Evolutionary conservation across 768 basidiomycete species (phyloP).

Genomic region (Psilocybe subaeruginosa): DNA sequence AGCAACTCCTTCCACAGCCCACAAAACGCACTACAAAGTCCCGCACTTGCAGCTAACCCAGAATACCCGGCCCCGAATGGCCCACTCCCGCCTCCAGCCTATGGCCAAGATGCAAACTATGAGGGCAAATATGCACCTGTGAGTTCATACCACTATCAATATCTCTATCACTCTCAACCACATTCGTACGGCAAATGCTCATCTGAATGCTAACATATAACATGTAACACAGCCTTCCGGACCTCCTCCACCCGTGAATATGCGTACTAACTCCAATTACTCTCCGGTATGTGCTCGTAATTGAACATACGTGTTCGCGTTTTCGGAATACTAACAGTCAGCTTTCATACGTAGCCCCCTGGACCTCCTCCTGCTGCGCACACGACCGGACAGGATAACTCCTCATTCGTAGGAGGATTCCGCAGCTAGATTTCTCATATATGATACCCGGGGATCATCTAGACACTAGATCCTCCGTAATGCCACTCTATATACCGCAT

Average conservation of each 20-base stretch:
- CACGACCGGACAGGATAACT: background rate
- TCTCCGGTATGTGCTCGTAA: background rate
- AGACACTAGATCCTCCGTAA: background rate
- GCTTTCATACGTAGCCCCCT: background rate
- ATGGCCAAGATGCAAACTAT: slow-evolving; percentile 11
- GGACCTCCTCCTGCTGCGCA: slow-evolving; percentile 13
- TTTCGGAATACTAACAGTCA: background rate
- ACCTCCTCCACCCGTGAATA: background rate
- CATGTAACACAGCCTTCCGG: background rate
- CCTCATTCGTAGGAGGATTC: background rate
- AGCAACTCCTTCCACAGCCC: background rate
- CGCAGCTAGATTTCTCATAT: background rate
- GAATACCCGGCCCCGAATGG: slow-evolving; percentile 6
- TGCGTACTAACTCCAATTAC: background rate
- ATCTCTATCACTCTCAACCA: background rate
- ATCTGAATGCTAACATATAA: no score
- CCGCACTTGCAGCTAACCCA: background rate
- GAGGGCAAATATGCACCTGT: slow-evolving; percentile 5
- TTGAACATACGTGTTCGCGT: background rate
- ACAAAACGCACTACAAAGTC: background rate
- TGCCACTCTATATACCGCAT: no score
- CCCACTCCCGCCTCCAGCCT: slow-evolving; percentile 11
- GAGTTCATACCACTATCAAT: background rate
- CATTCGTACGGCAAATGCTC: background rate
- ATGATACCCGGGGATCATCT: background rate